These are phyloP conservation scores for Lentinula detonsa DNA, from an alignment of 768 basidiomycete genomes.

Conservation along the genomic window DNA sequence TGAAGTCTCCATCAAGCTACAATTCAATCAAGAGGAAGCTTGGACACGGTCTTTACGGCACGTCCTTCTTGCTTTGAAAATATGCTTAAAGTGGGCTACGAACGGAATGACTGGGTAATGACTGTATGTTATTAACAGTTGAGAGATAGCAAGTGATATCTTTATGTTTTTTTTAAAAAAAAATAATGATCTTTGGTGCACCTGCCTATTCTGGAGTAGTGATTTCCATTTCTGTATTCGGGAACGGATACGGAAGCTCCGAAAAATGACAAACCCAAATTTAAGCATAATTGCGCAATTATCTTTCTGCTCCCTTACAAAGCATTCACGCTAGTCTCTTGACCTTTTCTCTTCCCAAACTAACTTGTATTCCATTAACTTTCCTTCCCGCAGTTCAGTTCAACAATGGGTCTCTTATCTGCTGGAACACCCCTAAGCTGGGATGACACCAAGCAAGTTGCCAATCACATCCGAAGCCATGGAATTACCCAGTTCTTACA, in stretches of 20 bases:
- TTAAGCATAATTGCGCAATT: constrained; percentile 7
- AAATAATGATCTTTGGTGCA: background rate
- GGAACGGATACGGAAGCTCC: background rate
- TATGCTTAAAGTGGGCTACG: constrained; percentile 82
- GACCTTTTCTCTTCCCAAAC: background rate
- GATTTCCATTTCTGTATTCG: background rate
- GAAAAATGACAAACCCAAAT: constrained; percentile 7
- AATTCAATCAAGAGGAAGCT: constrained; percentile 91
- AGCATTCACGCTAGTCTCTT: background rate
- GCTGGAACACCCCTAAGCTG: constrained; percentile 91
- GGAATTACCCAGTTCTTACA: constrained; percentile 95
- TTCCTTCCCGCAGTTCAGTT: background rate
- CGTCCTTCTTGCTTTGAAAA: constrained; percentile 84
- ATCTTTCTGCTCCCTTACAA: background rate
- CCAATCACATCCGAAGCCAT: constrained; percentile 85
- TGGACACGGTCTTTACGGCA: constrained; percentile 95
- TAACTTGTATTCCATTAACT: background rate
- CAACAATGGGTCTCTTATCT: constrained; percentile 81
- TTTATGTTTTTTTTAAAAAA: too few relatives aligned
- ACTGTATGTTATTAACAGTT: background rate
- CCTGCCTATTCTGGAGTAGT: background rate
- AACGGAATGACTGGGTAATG: constrained; percentile 61
- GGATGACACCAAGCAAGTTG: constrained; percentile 83
- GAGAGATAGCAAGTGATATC: background rate
- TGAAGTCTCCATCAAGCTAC: constrained; percentile 88